A percentile compares a stretch with the other conserved stretches of the same genome.
phyloP scores from a whole-genome alignment of 164 flowering plant species.

The Umbilicus rupestris region DNA sequence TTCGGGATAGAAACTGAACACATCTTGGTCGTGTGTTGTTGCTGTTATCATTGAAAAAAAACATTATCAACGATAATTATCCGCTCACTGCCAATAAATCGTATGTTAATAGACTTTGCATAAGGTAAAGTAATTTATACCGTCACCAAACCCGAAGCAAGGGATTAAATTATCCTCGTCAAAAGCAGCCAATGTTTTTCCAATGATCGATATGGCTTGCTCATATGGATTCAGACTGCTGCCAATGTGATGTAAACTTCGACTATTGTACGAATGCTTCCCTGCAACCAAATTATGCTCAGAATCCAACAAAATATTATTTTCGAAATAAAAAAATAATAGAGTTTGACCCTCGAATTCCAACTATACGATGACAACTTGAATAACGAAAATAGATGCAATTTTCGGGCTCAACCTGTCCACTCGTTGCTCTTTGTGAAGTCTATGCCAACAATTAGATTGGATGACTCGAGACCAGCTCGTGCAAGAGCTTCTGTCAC shows the following conservation, averaged over 20 bases:
- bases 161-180: conserved; percentile 70
- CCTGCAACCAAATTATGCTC: conserved; percentile 16
- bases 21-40: conserved; percentile 62
- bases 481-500: conserved; percentile 62
- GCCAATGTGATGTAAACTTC: conserved; percentile 53
- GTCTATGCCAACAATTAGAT: conserved; percentile 59
- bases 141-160: conserved; percentile 75
- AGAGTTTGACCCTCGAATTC: not conserved
- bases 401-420: conserved; percentile 34
- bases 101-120: no score
- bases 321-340: no score
- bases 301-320: not conserved
- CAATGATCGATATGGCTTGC: conserved; percentile 55
- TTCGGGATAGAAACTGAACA: conserved; percentile 53
- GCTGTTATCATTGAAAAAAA: conserved; percentile 26
- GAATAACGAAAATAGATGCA: not conserved
- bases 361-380: not conserved
- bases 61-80: not conserved
- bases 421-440: conserved; percentile 71
- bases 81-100: no score
- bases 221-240: conserved; percentile 47
- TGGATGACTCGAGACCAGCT: conserved; percentile 68
- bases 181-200: conserved; percentile 52
- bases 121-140: conserved; percentile 17
- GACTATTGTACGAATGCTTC: conserved; percentile 32